Conservation (phyloP, 805 yeast genomes). For the Tetrapisispora pingtungensis region DNA sequence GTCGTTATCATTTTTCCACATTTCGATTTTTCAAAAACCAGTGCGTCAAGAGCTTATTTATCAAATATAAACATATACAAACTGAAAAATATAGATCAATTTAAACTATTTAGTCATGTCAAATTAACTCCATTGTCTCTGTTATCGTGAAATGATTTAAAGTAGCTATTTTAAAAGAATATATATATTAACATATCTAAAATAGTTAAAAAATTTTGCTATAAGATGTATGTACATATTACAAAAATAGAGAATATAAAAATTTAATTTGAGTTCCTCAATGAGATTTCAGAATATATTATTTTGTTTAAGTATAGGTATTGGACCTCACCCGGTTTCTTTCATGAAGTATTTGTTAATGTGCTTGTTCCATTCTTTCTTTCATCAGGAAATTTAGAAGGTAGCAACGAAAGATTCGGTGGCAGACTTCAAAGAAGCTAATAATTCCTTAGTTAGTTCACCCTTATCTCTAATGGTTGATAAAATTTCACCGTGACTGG, state of each 20-base stretch:
- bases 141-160: too few relatives aligned
- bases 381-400: conserved; percentile 41
- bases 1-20: too few relatives aligned
- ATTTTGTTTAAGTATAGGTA: too few relatives aligned
- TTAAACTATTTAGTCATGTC: too few relatives aligned
- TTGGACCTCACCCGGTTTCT: too few relatives aligned
- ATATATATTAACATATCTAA: conserved; percentile 1
- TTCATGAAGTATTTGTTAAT: too few relatives aligned
- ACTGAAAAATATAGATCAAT: too few relatives aligned
- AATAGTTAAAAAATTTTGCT: conserved; percentile 1
- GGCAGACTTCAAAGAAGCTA: conserved; percentile 80
- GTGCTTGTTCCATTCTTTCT: conserved; percentile 1
- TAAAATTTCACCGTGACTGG: conserved; percentile 79
- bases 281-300: neutral
- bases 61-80: too few relatives aligned
- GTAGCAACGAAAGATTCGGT: conserved; percentile 90
- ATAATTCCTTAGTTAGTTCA: conserved; percentile 77
- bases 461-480: conserved; percentile 81
- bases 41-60: too few relatives aligned
- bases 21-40: too few relatives aligned
- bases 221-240: conserved; percentile 3
- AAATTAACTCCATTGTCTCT: too few relatives aligned
- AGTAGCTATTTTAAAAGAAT: neutral
- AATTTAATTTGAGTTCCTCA: neutral
- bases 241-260: conserved; percentile 2